phyloP scores from a whole-genome alignment of 2,329 filamentous ascomycete species.

The Periconia digitata region DNA sequence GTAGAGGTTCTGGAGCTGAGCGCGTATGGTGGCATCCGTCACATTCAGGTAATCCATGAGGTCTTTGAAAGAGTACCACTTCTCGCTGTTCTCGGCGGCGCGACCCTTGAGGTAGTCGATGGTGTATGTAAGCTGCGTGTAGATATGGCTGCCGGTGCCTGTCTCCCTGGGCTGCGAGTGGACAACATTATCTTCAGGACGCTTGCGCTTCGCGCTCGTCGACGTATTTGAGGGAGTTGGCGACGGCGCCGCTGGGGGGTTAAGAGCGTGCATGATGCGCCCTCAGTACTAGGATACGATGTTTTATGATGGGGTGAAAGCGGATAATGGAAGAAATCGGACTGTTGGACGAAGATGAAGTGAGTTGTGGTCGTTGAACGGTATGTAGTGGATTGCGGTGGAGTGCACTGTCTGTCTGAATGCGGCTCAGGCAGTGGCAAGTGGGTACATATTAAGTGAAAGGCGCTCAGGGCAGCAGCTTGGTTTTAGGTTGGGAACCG shows the following conservation, averaged over 20 bases:
- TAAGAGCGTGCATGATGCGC: slow-evolving; percentile 39
- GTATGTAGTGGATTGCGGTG: no score
- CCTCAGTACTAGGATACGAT: not conserved
- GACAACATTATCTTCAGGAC: slow-evolving; percentile 54
- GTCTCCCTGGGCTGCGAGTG: slow-evolving; percentile 78
- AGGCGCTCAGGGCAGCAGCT: no score
- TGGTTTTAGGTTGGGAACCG: no score
- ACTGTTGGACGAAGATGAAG: no score
- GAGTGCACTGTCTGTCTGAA: not conserved
- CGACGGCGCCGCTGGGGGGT: slow-evolving; percentile 57
- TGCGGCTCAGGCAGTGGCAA: not conserved
- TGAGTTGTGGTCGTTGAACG: not conserved
- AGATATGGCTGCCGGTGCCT: slow-evolving; percentile 75
- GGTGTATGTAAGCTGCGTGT: slow-evolving; percentile 86
- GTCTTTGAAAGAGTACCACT: slow-evolving; percentile 70
- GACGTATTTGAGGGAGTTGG: slow-evolving; percentile 56
- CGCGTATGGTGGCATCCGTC: slow-evolving; percentile 57
- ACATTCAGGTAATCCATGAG: slow-evolving; percentile 76
- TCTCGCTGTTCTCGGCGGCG: slow-evolving; percentile 50
- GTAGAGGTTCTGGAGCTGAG: slow-evolving; percentile 66
- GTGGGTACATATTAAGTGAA: not conserved
- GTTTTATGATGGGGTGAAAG: not conserved
- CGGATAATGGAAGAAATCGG: not conserved
- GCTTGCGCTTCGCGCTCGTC: slow-evolving; percentile 56
- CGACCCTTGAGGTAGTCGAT: slow-evolving; percentile 61